Evolutionary conservation across 1,284 basidiomycete species (phyloP), one percentile per base, ranked within the genome.

Genomic region (Cerioporus squamosus): DNA sequence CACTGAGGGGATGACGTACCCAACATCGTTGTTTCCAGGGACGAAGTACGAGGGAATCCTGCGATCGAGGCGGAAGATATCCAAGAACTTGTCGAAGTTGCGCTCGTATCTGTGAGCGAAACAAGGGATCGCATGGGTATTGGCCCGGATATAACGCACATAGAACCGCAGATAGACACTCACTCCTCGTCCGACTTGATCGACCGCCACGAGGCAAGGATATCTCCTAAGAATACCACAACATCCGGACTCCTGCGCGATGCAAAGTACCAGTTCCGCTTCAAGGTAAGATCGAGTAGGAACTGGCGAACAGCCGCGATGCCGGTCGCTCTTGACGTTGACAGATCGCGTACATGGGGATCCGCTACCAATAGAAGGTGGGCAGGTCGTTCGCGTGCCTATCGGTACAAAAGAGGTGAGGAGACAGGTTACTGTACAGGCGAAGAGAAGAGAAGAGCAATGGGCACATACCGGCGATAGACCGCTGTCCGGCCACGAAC

Each of bases 1-100:
- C 17, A 18, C 36, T 46, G 39, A 31, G 39, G 39, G 57, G 43
- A 23, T 40, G 17, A 72, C 80, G 58, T 62, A 91, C 83, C 88
- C 91, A 44, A 95, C 80, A 66, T 96, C 94, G 70, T 93, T 90
- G 67, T 96, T 96, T 12, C 94, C 94, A 1, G 92, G 90, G n/a
- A 95, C 74, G 68, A 86, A 89, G 73, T 88, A 84, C 26, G 82
- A 79, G 0, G 81, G 76, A 0, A 79, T 74, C 10, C 71, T 63
- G 15, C 64, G 61, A 9, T 74, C 68, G 36, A 82, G 65, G 12
- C 77, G 71, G 72, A 93, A 93, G 58, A 89, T 85, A 6, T 75
- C 77, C 57, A 79, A 81, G 74, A 90, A 94, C 52, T 85, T 82
- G 18, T 72, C 63, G 45, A 79, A 79, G 64, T 91, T 90, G 22